Percentiles rank a stretch among this genome's conserved stretches.
Evolutionary conservation across 345 rosid species (phyloP).

Genomic region (Brassica incana): DNA sequence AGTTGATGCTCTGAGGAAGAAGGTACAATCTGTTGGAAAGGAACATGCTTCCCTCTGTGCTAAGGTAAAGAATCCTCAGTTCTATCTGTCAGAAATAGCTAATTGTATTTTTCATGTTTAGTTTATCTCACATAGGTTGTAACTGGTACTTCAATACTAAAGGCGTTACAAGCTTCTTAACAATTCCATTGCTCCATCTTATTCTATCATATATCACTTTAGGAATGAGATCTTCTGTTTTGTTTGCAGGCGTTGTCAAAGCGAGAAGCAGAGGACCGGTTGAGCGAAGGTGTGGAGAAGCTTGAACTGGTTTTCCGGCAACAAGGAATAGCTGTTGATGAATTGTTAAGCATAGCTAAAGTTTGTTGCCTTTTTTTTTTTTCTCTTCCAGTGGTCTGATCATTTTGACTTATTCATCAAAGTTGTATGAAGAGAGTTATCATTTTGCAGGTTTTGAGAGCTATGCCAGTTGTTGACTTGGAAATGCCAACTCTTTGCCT

Average conservation of each 20-base stretch:
- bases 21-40: slow-evolving; percentile 71
- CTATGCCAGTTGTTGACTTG: slow-evolving; percentile 93
- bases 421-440: not conserved
- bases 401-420: not conserved
- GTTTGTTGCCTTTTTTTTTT: slow-evolving; percentile 37
- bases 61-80: slow-evolving; percentile 52
- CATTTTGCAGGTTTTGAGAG: slow-evolving; percentile 73
- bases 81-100: not conserved
- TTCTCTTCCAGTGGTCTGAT: not conserved
- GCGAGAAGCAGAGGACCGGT: slow-evolving; percentile 78
- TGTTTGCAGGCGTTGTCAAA: slow-evolving; percentile 70
- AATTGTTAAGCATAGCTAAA: slow-evolving; percentile 79
- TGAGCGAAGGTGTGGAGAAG: slow-evolving; percentile 70
- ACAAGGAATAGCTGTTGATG: slow-evolving; percentile 76
- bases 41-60: slow-evolving; percentile 94
- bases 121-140: not conserved
- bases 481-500: slow-evolving; percentile 96
- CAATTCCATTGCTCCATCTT: not conserved
- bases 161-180: not conserved
- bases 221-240: not conserved
- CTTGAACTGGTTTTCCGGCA: slow-evolving; percentile 64
- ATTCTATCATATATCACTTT: not conserved
- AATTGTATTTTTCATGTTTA: not conserved
- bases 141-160: not conserved
- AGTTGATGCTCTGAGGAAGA: slow-evolving; percentile 83